Evolutionary conservation across 148 eudicot species (phyloP).

Genomic region (Drosera capensis): DNA sequence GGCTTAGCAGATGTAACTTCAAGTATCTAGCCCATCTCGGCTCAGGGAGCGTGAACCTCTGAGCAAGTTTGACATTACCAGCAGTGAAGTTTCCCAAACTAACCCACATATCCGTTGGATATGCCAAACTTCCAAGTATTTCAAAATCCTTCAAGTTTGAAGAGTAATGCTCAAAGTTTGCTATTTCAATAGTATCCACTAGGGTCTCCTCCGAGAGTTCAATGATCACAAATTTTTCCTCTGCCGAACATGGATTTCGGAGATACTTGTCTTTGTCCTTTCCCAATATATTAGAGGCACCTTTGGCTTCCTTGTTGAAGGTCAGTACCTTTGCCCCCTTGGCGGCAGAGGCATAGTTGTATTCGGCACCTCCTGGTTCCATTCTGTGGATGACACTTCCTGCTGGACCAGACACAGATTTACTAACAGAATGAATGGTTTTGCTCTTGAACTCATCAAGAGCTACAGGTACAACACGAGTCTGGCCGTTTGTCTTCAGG

Average conservation of each 20-base stretch:
- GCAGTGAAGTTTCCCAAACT: conserved; percentile 84
- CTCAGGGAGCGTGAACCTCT: conserved; percentile 63
- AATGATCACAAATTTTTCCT: conserved; percentile 72
- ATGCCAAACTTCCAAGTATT: conserved; percentile 57
- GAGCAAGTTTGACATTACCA: conserved; percentile 74
- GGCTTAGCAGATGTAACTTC: conserved; percentile 61
- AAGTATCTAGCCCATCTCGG: conserved; percentile 91
- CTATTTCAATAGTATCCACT: conserved; percentile 68
- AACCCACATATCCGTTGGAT: conserved; percentile 74
- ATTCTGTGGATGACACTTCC: conserved; percentile 61
- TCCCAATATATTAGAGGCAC: conserved; percentile 70
- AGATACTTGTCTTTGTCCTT: conserved; percentile 94
- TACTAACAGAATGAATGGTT: conserved; percentile 49
- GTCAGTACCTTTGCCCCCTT: conserved; percentile 95
- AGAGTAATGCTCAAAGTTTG: conserved; percentile 89
- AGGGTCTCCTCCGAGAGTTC: conserved; percentile 96
- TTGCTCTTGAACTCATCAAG: conserved; percentile 82
- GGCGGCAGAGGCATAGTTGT: conserved; percentile 84
- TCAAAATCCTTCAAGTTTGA: conserved; percentile 88
- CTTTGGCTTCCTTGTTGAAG: conserved; percentile 85
- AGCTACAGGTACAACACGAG: conserved; percentile 44
- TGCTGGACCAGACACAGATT: conserved; percentile 30
- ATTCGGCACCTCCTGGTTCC: conserved; percentile 88
- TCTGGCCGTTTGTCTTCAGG: conserved; percentile 29
- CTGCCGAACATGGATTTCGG: conserved; percentile 89